Evolutionary conservation across 2,329 filamentous ascomycete genomes (phyloP), one percentile per base, ranked within the genome.

Genomic region (Stagonosporopsis vannaccii): DNA sequence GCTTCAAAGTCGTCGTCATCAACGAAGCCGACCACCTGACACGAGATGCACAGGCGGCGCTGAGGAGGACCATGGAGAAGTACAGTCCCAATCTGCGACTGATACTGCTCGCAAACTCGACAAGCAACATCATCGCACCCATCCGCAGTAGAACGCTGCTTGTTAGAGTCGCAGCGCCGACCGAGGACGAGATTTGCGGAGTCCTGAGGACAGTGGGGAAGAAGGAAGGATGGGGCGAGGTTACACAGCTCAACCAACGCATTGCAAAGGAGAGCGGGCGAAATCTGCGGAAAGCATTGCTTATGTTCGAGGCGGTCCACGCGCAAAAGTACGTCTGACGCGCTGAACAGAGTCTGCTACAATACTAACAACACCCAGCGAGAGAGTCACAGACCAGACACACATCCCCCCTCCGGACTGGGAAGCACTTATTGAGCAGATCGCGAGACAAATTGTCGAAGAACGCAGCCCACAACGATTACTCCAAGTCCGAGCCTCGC

Each of bases 1-100:
- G 88, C 40, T 99, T 99, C 85, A 99, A 99, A 79, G 93, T 99
- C 1, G 95, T 99, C 1, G 94, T 99, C 32, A 98, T 99, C 83
- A 99, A 99, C 70, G 95, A 99, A 81, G 95, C 95, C 7, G 96
- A 99, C 73, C 91, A 97, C 72, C 83, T 99, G 62, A 95, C 90
- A 3, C 84, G 95, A 61, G 95, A 99, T 82, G 95, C 95, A 3
- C 95, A 99, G 79, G 95, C 96, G 0, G 96, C 96, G 28, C 80
- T 99, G 71, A 87, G 95, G 75, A 84, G 95, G 61, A 99, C 95
- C 0, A 99, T 99, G 95, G 95, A 99, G 80, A 99, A 99, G 78
- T 99, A 99, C 82, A 96, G 91, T 70, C 93, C 94, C 13, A 99
- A 99, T 75, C 72, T 99, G 72, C 85, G 95, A 20, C 78, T 99